Conservation (phyloP, 345 rosid genomes). For the Moringa oleifera region DNA sequence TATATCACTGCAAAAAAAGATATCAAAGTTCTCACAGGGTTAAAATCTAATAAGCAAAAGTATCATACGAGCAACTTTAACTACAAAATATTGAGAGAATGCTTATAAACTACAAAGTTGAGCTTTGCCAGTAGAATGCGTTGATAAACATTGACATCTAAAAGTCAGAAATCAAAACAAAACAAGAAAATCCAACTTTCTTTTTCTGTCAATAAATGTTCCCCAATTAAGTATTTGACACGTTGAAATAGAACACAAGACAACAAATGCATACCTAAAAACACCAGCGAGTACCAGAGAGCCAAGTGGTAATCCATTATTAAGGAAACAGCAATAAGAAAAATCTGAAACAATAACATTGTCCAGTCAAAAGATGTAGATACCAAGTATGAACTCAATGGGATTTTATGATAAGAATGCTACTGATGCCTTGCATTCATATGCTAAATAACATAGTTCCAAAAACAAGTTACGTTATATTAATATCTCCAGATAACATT, state of each 20-base stretch:
- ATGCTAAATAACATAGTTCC: too few species aligned
- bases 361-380: constrained; percentile 5
- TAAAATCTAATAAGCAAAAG: background rate
- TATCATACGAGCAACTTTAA: background rate
- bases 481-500: background rate
- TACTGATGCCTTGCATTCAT: too few species aligned
- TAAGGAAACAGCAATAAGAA: constrained; percentile 57
- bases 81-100: too few species aligned
- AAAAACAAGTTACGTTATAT: too few species aligned
- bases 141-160: too few species aligned
- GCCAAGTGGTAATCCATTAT: constrained; percentile 69
- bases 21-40: background rate
- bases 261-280: constrained; percentile 43
- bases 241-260: background rate
- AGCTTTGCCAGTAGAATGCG: too few species aligned
- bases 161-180: background rate
- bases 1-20: constrained; percentile 49
- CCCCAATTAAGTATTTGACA: background rate
- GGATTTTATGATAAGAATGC: too few species aligned
- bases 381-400: too few species aligned
- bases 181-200: background rate
- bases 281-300: constrained; percentile 54
- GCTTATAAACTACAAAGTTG: too few species aligned
- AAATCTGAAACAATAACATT: constrained; percentile 40
- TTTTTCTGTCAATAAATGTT: background rate